These are phyloP conservation scores for Linnemannia elongata DNA, from an alignment of 192 early-diverging fungal species.

Conservation along the genomic window DNA sequence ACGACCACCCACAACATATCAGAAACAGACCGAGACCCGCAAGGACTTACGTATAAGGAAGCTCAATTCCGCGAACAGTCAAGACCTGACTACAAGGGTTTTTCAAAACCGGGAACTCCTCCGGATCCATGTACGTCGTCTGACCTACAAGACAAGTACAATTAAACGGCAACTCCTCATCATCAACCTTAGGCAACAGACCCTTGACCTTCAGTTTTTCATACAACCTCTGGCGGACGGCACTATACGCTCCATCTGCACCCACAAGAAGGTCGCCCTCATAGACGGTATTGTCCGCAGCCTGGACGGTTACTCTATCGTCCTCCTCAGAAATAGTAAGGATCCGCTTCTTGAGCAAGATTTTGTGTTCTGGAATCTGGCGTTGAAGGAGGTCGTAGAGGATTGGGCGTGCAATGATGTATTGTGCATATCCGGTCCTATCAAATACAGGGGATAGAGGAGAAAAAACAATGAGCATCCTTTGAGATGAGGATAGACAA, in stretches of 20 bases:
- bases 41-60: neutral
- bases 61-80: neutral
- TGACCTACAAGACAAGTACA: neutral
- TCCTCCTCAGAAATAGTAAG: neutral
- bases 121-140: neutral
- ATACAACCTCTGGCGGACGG: too few species aligned
- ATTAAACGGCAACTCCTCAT: neutral
- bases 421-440: neutral
- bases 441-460: neutral
- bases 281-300: neutral
- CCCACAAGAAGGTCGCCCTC: conserved; percentile 19
- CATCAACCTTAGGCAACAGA: too few species aligned
- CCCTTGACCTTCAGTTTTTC: too few species aligned
- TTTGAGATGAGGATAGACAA: too few species aligned
- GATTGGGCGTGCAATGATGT: neutral
- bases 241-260: conserved; percentile 19
- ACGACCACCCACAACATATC: neutral
- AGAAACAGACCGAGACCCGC: neutral
- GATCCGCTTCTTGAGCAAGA: neutral
- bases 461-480: neutral
- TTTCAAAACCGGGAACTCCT: neutral
- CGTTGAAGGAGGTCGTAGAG: neutral
- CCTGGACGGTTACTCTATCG: conserved; percentile 3
- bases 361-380: neutral
- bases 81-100: neutral